Percentiles rank a stretch among this genome's conserved stretches.
Evolutionary conservation across 148 eudicot genomes (phyloP).

Genomic region (Rhododendron griersonianum): DNA sequence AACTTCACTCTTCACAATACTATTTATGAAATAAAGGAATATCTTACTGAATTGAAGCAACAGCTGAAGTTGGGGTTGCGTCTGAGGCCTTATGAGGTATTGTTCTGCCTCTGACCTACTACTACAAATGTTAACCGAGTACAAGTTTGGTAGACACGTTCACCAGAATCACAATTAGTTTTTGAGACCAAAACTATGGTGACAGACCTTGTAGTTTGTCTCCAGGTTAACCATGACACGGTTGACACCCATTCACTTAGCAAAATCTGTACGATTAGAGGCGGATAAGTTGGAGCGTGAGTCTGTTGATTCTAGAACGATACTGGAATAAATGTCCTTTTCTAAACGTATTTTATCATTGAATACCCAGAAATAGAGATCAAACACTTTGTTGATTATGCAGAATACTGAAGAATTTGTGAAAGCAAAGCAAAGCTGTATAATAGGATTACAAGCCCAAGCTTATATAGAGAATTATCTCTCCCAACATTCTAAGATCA

Average conservation of each 20-base stretch:
- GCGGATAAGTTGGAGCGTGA: neutral
- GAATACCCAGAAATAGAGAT: neutral
- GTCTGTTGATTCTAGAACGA: neutral
- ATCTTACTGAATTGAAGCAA: constrained; percentile 35
- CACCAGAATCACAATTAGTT: neutral
- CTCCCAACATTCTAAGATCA: neutral
- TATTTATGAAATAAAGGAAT: constrained; percentile 36
- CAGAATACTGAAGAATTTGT: neutral
- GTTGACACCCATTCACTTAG: neutral
- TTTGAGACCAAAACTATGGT: neutral
- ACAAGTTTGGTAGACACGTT: neutral
- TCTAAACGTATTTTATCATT: neutral
- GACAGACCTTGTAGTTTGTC: neutral
- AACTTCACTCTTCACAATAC: constrained; percentile 44
- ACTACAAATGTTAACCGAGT: neutral
- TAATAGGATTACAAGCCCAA: neutral
- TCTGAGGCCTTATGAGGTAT: constrained; percentile 50
- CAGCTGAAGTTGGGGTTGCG: constrained; percentile 46
- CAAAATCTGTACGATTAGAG: neutral
- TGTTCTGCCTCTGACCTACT: neutral
- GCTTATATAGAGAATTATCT: neutral
- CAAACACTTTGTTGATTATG: neutral
- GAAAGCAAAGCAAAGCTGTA: neutral
- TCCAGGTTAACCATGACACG: neutral
- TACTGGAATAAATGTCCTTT: neutral